Evolutionary conservation across 78 protist species (phyloP).

Genomic region (Parvularia atlantis): DNA sequence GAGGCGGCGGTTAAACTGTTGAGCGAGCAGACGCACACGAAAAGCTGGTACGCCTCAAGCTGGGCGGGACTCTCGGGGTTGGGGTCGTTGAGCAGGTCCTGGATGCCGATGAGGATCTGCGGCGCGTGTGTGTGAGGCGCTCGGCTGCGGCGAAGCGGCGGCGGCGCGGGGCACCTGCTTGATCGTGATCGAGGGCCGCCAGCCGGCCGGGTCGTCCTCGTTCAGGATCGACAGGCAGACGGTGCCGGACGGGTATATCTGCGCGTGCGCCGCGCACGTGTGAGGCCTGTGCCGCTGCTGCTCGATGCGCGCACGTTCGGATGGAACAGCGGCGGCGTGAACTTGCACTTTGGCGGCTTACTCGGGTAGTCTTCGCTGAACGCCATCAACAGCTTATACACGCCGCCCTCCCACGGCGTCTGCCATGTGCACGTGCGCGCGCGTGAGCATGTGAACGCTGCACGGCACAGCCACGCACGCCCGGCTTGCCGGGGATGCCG

Average conservation of each 20-base stretch:
- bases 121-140: too few species aligned
- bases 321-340: constrained; percentile 45
- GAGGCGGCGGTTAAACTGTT: not conserved
- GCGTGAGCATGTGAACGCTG: not conserved
- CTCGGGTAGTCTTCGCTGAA: constrained; percentile 90
- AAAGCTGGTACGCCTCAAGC: constrained; percentile 64
- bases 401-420: constrained; percentile 90
- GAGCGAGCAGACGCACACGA: constrained; percentile 11
- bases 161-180: constrained; percentile 44
- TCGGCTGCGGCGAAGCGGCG: not conserved
- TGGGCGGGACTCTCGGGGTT: constrained; percentile 92
- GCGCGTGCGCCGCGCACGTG: too few species aligned
- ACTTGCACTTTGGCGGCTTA: constrained; percentile 87
- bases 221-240: constrained; percentile 89
- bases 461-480: constrained; percentile 27
- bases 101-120: constrained; percentile 87
- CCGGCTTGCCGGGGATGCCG: constrained; percentile 79
- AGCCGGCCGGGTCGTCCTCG: constrained; percentile 86
- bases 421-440: not conserved
- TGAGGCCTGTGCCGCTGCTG: too few species aligned
- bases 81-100: constrained; percentile 84
- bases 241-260: constrained; percentile 93
- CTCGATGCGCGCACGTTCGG: too few species aligned
- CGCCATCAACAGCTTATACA: constrained; percentile 58
- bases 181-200: constrained; percentile 89